phyloP scores from a whole-genome alignment of 2,329 filamentous ascomycete genomes.

The Echinosphaeria canescens region DNA sequence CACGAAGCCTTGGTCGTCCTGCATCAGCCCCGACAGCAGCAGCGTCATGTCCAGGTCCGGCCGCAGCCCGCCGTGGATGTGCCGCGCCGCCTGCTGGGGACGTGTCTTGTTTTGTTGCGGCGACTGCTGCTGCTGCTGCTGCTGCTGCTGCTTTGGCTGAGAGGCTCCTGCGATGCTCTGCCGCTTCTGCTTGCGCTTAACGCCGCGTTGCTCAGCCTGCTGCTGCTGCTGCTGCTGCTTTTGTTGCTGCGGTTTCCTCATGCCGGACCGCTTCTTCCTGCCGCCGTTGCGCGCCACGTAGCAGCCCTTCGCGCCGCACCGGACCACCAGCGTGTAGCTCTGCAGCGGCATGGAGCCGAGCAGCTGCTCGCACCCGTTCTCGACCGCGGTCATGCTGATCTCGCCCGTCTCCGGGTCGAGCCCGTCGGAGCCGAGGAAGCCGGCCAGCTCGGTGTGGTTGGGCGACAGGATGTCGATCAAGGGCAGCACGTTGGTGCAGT shows the following conservation, averaged over 20 bases:
- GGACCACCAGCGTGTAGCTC: conserved; percentile 44
- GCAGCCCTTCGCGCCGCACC: conserved; percentile 53
- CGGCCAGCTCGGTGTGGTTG: conserved; percentile 76
- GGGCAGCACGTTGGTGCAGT: conserved; percentile 39
- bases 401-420: conserved; percentile 30
- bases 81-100: no score
- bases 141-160: no score
- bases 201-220: not conserved
- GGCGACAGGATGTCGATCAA: conserved; percentile 47
- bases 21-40: conserved; percentile 33
- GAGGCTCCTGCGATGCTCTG: no score
- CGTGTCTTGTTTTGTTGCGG: no score
- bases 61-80: conserved; percentile 26
- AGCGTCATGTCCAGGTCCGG: conserved; percentile 41
- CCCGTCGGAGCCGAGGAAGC: conserved; percentile 50
- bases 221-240: conserved; percentile 6
- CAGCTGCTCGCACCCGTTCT: conserved; percentile 38
- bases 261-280: conserved; percentile 15
- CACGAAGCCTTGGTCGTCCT: conserved; percentile 27
- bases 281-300: conserved; percentile 37
- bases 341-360: conserved; percentile 40
- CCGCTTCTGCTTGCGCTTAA: conserved; percentile 6
- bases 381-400: conserved; percentile 27
- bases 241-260: conserved; percentile 6
- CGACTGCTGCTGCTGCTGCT: no score